Percentiles rank a stretch among this genome's conserved stretches.
These are phyloP conservation scores for Trypanosomatidae sp. DNA, from an alignment of 208 protist species.

Conservation along the genomic window DNA sequence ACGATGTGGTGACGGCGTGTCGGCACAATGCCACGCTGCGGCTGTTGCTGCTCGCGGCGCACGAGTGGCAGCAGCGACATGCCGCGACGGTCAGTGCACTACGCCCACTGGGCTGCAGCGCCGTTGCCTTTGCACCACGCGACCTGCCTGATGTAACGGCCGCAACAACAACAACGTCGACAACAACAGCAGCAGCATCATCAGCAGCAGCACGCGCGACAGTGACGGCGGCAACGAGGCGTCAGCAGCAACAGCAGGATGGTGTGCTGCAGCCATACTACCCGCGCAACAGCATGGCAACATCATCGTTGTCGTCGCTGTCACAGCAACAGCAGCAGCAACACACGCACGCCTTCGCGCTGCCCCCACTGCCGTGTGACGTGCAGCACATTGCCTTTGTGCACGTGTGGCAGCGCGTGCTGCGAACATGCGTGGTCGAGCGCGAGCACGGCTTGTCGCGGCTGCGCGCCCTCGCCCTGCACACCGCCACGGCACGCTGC, in stretches of 20 bases:
- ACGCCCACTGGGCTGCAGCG: neutral
- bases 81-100: neutral
- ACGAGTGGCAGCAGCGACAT: neutral
- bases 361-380: conserved; percentile 44
- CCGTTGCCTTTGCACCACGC: neutral
- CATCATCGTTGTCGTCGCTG: too few relatives aligned
- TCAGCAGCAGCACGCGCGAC: too few relatives aligned
- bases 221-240: too few relatives aligned
- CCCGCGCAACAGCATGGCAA: too few relatives aligned
- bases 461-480: conserved; percentile 17
- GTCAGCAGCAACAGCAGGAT: neutral
- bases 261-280: conserved; percentile 19
- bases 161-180: too few relatives aligned
- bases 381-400: conserved; percentile 19
- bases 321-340: conserved; percentile 11
- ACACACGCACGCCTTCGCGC: conserved; percentile 17
- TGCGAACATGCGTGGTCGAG: conserved; percentile 15
- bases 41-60: neutral
- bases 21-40: neutral
- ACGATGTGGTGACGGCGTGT: neutral
- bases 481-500: conserved; percentile 13
- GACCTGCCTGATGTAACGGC: neutral
- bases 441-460: conserved; percentile 9
- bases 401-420: conserved; percentile 25
- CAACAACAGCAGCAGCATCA: too few relatives aligned